Evolutionary conservation across 768 basidiomycete genomes (phyloP), one percentile per base, ranked within the genome.

Genomic region (Pulveroboletus ravenelii): DNA sequence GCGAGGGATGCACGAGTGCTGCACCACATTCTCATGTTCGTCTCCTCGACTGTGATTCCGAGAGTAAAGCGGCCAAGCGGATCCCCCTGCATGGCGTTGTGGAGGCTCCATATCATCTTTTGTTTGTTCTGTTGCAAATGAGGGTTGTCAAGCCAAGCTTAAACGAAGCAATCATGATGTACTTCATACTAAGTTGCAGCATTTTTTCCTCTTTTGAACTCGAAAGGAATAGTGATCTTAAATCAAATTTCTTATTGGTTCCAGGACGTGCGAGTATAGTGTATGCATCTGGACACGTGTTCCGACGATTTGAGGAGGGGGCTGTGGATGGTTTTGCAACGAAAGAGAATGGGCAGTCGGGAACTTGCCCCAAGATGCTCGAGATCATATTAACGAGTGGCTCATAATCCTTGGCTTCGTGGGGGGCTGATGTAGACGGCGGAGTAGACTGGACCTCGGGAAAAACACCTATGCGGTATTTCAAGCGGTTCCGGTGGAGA

Each of bases 41-140:
- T 57, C 39, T 62, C 55, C 45, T 69, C 62, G 14, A 67, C 48
- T 0, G 62, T 67, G 20, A 70, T 60, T 0, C 67, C 69, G 17
- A 65, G 60, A 3, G 55, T 7, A 23, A 39, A 4, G 1, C 8
- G 2, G 30, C 60, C 51, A 31, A 60, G 48, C 0, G 55, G 63
- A 44, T 71, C 70, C 32, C 61, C 52, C 2, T 53, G 51, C 63
- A 71, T 65, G 39, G 61, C 58, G 15, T 61, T 52, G 23, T 60
- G 54, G 17, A 66, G 38, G 40, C 53, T 59, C 63, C 63, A 65
- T 18, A 71, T 47, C 1, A 67, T 47, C 38, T 70, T 58, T 17
- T 1, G 3, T 37, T 51, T 30, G 17, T 57, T 54, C 59, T 61
- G 30, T 31, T 9, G 4, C 20, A 23, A 23, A 23, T 4, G 20